Conservation (phyloP, 2,329 filamentous ascomycete species). For the Ophiostoma montium region DNA sequence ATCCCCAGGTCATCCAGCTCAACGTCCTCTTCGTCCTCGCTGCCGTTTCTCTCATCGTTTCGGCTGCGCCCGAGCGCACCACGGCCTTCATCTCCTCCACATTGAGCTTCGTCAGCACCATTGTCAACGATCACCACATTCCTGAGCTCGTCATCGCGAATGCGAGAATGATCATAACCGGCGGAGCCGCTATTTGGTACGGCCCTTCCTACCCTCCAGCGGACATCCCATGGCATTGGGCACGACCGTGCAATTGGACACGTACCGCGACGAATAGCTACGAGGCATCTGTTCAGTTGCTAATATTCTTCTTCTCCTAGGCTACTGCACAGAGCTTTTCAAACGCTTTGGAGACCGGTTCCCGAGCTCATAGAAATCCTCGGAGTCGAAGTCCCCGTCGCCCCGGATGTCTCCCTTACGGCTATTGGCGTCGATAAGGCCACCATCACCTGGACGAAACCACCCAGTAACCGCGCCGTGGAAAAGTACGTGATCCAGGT, state of each 20-base stretch:
- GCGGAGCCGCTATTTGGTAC: constrained; percentile 39
- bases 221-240: not conserved
- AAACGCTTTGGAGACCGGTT: constrained; percentile 81
- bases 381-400: constrained; percentile 82
- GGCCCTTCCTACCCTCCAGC: not conserved
- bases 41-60: constrained; percentile 27
- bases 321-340: constrained; percentile 74
- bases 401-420: constrained; percentile 79
- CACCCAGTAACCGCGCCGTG: constrained; percentile 50
- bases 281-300: not conserved
- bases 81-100: constrained; percentile 23
- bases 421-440: constrained; percentile 79
- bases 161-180: constrained; percentile 40
- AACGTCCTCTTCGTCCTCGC: constrained; percentile 28
- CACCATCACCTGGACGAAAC: constrained; percentile 79
- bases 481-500: constrained; percentile 85
- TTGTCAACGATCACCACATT: constrained; percentile 28
- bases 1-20: constrained; percentile 28
- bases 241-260: not conserved
- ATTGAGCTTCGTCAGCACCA: constrained; percentile 20
- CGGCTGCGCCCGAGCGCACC: constrained; percentile 26
- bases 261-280: too few relatives aligned
- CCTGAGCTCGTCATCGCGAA: constrained; percentile 33
- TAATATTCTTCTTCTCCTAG: constrained; percentile 27
- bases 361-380: constrained; percentile 82